These are phyloP conservation scores for Lasiosphaeria ovina DNA, from an alignment of 495 filamentous ascomycete species.

Conservation along the genomic window DNA sequence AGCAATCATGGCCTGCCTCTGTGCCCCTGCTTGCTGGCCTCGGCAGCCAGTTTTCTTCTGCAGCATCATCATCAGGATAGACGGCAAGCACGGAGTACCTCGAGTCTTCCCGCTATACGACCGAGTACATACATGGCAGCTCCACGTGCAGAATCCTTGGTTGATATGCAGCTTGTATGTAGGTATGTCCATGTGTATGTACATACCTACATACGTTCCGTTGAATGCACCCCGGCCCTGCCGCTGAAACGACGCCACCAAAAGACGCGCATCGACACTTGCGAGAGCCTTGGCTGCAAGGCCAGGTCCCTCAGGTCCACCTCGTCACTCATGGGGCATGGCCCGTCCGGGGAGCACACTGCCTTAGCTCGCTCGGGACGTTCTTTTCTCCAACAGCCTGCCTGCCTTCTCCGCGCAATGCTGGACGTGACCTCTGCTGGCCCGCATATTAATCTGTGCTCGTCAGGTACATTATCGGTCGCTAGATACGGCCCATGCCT, in stretches of 20 bases:
- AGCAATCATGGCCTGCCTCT: conserved; percentile 12
- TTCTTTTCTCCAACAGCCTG: conserved; percentile 27
- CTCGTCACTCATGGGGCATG: background rate
- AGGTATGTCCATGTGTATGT: background rate
- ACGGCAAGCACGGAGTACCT: conserved; percentile 22
- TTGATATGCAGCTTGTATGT: conserved; percentile 25
- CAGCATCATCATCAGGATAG: conserved; percentile 30
- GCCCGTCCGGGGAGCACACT: background rate
- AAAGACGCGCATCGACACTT: background rate
- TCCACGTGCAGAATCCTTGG: conserved; percentile 27
- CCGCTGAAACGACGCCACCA: conserved; percentile 31
- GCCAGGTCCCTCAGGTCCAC: background rate
- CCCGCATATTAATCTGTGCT: conserved; percentile 32
- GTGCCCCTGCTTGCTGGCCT: conserved; percentile 3
- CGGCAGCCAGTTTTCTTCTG: conserved; percentile 25
- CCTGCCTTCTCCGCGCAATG: conserved; percentile 14
- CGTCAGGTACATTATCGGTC: conserved; percentile 23
- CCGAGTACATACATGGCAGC: conserved; percentile 24
- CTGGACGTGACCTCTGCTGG: conserved; percentile 29
- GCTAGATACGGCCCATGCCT: conserved; percentile 28
- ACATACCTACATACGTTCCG: conserved; percentile 14
- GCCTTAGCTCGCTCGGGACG: background rate
- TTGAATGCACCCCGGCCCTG: conserved; percentile 30
- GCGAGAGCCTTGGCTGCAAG: background rate
- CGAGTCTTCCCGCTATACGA: conserved; percentile 27